Base-by-base conservation (phyloP, 2,329 filamentous ascomycete genomes). In the Claviceps quebecensis region DNA sequence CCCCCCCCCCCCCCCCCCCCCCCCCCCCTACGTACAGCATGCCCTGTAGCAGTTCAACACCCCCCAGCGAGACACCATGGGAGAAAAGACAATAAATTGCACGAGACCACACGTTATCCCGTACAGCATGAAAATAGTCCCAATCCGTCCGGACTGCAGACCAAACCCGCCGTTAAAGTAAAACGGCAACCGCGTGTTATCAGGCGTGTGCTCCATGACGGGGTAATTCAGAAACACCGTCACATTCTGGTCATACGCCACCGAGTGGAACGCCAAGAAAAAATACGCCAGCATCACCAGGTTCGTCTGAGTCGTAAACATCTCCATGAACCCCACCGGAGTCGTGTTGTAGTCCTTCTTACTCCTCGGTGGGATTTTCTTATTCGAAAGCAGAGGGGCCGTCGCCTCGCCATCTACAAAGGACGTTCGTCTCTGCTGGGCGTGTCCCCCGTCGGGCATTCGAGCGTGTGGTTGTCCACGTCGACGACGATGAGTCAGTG, bases 181-280 rank as follows among this genome's bases (percentile, higher is more conserved):
- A 60, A 96, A 83, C 0, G 90, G 90, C 0, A 87, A 74, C 2
- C 73, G 69, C 0, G 73, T 78, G 59, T 80, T 80, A 11, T 80
- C 71, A 0, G 76, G 69, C 0, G 80, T 78, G 52, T 78, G 75
- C 46, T 77, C 67, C 37, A 77, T 67, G 4, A 73, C 62, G 0
- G 85, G 84, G 56, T 87, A 84, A 67, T 95, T 86, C 60, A 96
- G 77, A 65, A 95, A 95, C 1, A 96, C 87, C 3, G 89, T 86
- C 1, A 97, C 77, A 2, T 91, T 74, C 62, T 95, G 89, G 66
- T 97, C 91, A 62, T 83, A 96, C 1, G 87, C 83, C 40, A 94
- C 81, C 0, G 81, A 83, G 66, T 95, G 89, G 47, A 94, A 75
- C 0, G 88, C 86, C 17, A 97, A 74, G 48, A 93, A 73, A 1